Evolutionary conservation across 768 basidiomycete species (phyloP), one percentile per base, ranked within the genome.

Genomic region (Lactarius psammicola): DNA sequence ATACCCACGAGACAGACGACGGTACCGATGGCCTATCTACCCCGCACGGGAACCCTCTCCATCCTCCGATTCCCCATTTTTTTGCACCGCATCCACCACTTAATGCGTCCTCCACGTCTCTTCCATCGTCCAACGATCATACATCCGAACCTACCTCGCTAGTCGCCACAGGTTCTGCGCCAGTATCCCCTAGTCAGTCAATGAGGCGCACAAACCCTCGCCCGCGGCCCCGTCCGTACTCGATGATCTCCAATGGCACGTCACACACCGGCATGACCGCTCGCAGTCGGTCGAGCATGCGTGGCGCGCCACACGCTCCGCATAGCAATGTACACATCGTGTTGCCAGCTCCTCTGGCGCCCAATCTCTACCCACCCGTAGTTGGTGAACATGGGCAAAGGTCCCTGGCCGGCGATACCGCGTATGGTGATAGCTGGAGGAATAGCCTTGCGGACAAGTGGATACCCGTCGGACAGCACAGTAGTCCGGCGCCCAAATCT

Each of bases 241-340:
- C 68, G n/a, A 23, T 55, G 31, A 26, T n/a, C 34, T 62, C 69
- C 15, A 26, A 15, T 7, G n/a, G 61, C 31, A 67, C 68, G 28
- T 6, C 55, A 31, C 40, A 40, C 7, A 56, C 55, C 28, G 68
- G 51, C 64, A 62, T 31, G 64, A 65, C 56, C 59, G 64, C 60
- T 66, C 74, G 57, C 60, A 69, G 70, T 62, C 71, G 61, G 51
- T 53, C 54, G 26, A 60, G 56, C 30, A 71, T 85, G 30, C 80
- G 84, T 20, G 87, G 87, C 38, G 74, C 81, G 1, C 88, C 89
- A 26, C 89, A 92, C 72, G 78, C 80, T 6, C 84, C 81, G 0
- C 81, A 83, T 64, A 87, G 80, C 72, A 81, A 81, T 62, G 76
- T 91, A 60, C 84, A 90, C 70, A 85, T 92, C 60, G 76, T 92